Base-by-base conservation (phyloP, 2,329 filamentous ascomycete genomes). In the Monosporascus sp. region DNA sequence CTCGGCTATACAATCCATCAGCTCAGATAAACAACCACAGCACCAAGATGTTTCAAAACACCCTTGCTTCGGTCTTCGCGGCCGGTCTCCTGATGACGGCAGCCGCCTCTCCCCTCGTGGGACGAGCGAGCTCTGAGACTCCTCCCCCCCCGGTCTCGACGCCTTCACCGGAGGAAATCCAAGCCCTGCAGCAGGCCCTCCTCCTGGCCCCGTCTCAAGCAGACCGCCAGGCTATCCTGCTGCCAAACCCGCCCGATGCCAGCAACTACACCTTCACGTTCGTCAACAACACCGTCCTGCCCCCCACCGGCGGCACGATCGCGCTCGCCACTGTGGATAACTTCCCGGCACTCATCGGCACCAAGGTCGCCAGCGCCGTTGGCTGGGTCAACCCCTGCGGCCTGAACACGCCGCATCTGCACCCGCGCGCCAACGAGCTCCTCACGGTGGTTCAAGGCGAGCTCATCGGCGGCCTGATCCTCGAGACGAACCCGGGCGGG, bases 381-480 rank as follows among this genome's bases (percentile, higher is more conserved):
- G 75, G 73, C 45, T 75, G 73, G 63, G 62, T 77, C 53, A 70
- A 70, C 44, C 68, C 63, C 46, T 77, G 74, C 62, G 74, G 71
- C 47, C 71, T 77, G 58, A 75, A 75, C 62, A 74, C 70, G 6
- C 72, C 71, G 5, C 73, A 75, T 62, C 62, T 66, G 5, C 73
- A 75, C 57, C 72, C 72, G 20, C 71, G 73, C 39, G 67, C 67
- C 38, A 67, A 67, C 46, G 72, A 76, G 61, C 68, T 74, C 54
- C 68, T 72, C 44, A 69, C 72, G 54, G 67, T 75, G 52, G 66
- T 71, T 18, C 54, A 67, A 43, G 73, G 73, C 18, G 58, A 56
- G 14, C 59, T 75, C 35, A 61, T 70, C 27, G 68, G 68, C 5
- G 67, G 69, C 31, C 70, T 74, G 55, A 59, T 72, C 6, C 65